Evolutionary conservation across 2,329 filamentous ascomycete genomes (phyloP).

Genomic region (Botrytis aclada): DNA sequence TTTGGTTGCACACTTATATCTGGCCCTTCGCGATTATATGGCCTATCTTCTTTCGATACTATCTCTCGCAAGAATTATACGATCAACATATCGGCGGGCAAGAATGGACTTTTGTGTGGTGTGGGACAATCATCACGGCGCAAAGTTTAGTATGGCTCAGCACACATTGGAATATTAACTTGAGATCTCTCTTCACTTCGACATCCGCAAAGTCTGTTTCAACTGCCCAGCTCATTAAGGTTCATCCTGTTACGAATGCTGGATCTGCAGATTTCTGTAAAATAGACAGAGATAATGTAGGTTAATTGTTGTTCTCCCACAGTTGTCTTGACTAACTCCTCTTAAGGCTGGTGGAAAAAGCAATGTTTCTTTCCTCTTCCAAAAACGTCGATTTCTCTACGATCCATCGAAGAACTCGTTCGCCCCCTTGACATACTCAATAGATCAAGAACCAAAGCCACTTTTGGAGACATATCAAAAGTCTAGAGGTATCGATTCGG

Average conservation of each 20-base stretch:
- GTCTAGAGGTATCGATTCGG: slow-evolving; percentile 69
- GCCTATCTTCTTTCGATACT: slow-evolving; percentile 87
- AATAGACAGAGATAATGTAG: slow-evolving; percentile 69
- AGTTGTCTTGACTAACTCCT: slow-evolving; percentile 26
- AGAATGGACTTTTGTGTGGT: slow-evolving; percentile 98
- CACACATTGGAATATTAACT: slow-evolving; percentile 95
- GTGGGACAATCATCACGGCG: slow-evolving; percentile 78
- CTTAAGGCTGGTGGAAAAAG: slow-evolving; percentile 65
- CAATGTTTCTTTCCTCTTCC: slow-evolving; percentile 87
- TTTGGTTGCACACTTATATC: slow-evolving; percentile 80
- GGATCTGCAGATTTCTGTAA: slow-evolving; percentile 84
- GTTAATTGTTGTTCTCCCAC: slow-evolving; percentile 20
- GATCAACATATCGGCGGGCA: slow-evolving; percentile 87
- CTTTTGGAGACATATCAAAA: slow-evolving; percentile 73
- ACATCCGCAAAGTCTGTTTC: slow-evolving; percentile 65
- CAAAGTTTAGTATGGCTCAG: slow-evolving; percentile 91
- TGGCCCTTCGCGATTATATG: slow-evolving; percentile 92
- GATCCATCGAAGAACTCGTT: slow-evolving; percentile 70
- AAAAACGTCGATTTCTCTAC: slow-evolving; percentile 95
- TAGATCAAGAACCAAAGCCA: slow-evolving; percentile 84
- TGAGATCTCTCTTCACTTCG: slow-evolving; percentile 79
- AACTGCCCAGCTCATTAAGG: slow-evolving; percentile 83
- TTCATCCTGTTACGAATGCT: slow-evolving; percentile 85
- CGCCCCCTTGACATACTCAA: slow-evolving; percentile 73
- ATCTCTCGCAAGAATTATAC: slow-evolving; percentile 79